Evolutionary conservation across 1,139 yeast genomes (phyloP), one percentile per base, ranked within the genome.

Genomic region (Suhomyces panamericanus): DNA sequence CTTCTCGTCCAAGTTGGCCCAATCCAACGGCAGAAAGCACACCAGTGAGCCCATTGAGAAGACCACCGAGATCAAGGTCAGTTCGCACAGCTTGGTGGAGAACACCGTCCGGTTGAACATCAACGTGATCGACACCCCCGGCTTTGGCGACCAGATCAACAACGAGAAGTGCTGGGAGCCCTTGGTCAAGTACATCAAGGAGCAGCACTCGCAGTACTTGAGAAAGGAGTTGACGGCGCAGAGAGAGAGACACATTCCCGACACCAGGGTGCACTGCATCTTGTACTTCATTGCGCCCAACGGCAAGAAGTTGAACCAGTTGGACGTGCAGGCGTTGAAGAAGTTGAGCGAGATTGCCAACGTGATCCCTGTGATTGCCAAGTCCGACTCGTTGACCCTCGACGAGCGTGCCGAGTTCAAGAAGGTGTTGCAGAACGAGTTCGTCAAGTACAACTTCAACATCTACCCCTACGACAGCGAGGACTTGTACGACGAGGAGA

Each of bases 111-210:
- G 85, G 48, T 80, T 93, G 63, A 85, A 86, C 59, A 72, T 93
- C 53, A 91, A 89, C 57, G 83, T 91, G 48, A 87, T 93, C 63
- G 99, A 93, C 64, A 93, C 98, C 8, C 98, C 98, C 11, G 99
- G 99, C 8, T 93, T 89, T 72, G 98, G 96, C 33, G 99, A 93
- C 70, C 96, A 88, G 68, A 86, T 93, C 58, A 89, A 93, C 70
- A 93, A 93, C 68, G 96, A 90, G 59, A 86, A 87, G 67, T 93
- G 91, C 59, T 93, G 98, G 98, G 98, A 93, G 57, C 97, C 97
- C 38, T 85, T 93, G 56, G 85, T 91, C 56, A 90, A 89, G 69
- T 91, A 91, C 69, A 89, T 93, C 64, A 90, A 91, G 71, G 99
- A 93, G 66, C 99, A 93, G 71, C 96, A 93, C 67, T 87, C 96